Base-by-base conservation (phyloP, 208 protist species). In the Trypanosoma conorhini region DNA sequence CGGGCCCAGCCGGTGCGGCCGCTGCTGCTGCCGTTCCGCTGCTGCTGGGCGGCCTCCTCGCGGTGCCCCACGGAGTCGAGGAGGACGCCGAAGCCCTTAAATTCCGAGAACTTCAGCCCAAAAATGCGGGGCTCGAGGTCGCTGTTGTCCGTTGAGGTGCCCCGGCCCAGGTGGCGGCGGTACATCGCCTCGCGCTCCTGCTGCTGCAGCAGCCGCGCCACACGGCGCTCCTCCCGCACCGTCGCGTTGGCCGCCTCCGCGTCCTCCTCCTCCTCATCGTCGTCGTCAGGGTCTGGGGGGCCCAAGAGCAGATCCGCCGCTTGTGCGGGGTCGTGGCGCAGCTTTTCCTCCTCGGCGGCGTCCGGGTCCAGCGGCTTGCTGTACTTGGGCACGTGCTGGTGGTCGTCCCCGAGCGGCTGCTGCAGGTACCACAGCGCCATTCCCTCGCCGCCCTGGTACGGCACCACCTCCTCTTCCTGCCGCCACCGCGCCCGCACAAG, bases 391-490 rank as follows among this genome's bases (percentile, higher is more conserved):
- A 89, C 82, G 69, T 93, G 88, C 51, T 93, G 88, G 51, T 93
- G 85, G 58, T 93, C 85, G 72, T 93, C 88, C 38, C 88, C 88
- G 63, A 93, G 83, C 13, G 91, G 86, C 52, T 87, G 81, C 31
- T 81, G 71, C 17, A 96, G 74, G 59, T 94, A 96, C 91, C 91
- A 96, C 24, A 96, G 59, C 5, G 88, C 91, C 60, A 96, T 63
- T 15, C 91, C 91, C 31, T 96, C 91, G 10, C 87, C 91, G 22
- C 91, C 91, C 54, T 89, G 81, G 68, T 93, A 91, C 60, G 63
- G 46, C 15, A 38, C 58, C 12, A 50, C 54, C 7, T 62, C 28
- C 42, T 75, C 26, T 22, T 52, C 46, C 57, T 67, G 21, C 5
- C n/a, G 13, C 9, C 1, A n/a, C 12, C 30, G 7, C n/a, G 21